phyloP scores from a whole-genome alignment of 2,329 filamentous ascomycete species.

The Furcasterigmium sp. region DNA sequence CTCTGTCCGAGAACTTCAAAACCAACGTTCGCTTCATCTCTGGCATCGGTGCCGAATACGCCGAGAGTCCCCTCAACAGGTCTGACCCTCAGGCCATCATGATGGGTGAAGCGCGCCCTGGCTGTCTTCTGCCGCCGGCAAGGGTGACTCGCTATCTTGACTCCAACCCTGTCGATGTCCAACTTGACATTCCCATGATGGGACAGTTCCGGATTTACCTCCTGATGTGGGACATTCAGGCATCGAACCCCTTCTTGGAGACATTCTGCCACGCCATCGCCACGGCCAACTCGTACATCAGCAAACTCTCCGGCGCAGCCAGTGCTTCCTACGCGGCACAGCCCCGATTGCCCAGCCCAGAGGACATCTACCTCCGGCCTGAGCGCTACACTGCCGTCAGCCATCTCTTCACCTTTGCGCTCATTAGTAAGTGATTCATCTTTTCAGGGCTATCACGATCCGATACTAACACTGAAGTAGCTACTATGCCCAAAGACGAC shows the following conservation, averaged over 20 bases:
- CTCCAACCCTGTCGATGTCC: conserved; percentile 71
- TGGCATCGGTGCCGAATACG: conserved; percentile 61
- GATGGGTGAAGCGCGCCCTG: conserved; percentile 45
- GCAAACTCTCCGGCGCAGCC: conserved; percentile 52
- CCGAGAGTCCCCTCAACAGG: conserved; percentile 45
- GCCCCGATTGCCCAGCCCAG: conserved; percentile 49
- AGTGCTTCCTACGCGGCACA: conserved; percentile 56
- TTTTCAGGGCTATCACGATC: background rate
- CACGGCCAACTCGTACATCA: conserved; percentile 48
- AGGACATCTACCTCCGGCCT: conserved; percentile 62
- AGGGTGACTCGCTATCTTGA: conserved; percentile 71
- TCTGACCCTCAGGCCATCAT: conserved; percentile 30
- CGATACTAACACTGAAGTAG: conserved; percentile 22
- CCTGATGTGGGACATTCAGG: conserved; percentile 57
- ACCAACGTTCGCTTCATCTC: conserved; percentile 71
- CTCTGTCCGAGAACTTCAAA: conserved; percentile 63
- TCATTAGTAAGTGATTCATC: conserved; percentile 51
- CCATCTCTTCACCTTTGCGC: conserved; percentile 62
- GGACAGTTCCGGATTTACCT: conserved; percentile 75
- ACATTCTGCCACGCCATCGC: conserved; percentile 52
- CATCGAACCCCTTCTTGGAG: conserved; percentile 52
- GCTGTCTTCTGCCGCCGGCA: conserved; percentile 57
- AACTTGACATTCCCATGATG: conserved; percentile 72
- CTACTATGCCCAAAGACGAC: conserved; percentile 54
- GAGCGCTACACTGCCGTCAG: conserved; percentile 65